phyloP scores from a whole-genome alignment of 345 rosid genomes.

The Linum trigynum region DNA sequence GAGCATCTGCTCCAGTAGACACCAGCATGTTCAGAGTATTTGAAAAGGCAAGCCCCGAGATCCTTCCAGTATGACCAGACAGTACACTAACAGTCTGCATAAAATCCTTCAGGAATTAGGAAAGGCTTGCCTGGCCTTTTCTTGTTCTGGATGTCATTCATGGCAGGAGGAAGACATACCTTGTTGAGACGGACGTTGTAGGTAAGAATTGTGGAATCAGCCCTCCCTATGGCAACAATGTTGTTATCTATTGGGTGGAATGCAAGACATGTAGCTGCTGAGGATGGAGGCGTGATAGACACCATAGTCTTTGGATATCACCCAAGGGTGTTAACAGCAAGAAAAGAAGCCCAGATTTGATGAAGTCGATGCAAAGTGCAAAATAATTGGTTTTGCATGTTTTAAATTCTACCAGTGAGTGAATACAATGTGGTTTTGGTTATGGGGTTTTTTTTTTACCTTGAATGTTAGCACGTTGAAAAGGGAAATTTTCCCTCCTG shows the following conservation, averaged over 20 bases:
- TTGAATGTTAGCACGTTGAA: constrained; percentile 32
- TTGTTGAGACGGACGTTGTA: constrained; percentile 24
- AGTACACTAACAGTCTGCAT: constrained; percentile 33
- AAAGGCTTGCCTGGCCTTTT: background rate
- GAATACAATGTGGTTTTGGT: too few relatives aligned
- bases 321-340: background rate
- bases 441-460: constrained; percentile 10
- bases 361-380: background rate
- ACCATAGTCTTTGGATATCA: constrained; percentile 19
- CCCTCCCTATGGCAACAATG: constrained; percentile 32
- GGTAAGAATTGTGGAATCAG: constrained; percentile 27
- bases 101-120: background rate
- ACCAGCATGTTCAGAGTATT: constrained; percentile 24
- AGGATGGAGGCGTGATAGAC: constrained; percentile 25
- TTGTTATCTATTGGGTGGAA: constrained; percentile 38
- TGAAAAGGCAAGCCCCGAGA: constrained; percentile 40
- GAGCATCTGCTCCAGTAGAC: constrained; percentile 43
- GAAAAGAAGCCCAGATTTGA: background rate
- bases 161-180: constrained; percentile 17
- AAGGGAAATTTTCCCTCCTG: constrained; percentile 35
- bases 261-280: constrained; percentile 28
- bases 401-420: too few relatives aligned
- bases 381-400: background rate
- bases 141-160: background rate
- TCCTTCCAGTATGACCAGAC: constrained; percentile 28